These are phyloP conservation scores for Pseudomonodictys pantanalensis DNA, from an alignment of 495 filamentous ascomycete genomes.

Conservation along the genomic window DNA sequence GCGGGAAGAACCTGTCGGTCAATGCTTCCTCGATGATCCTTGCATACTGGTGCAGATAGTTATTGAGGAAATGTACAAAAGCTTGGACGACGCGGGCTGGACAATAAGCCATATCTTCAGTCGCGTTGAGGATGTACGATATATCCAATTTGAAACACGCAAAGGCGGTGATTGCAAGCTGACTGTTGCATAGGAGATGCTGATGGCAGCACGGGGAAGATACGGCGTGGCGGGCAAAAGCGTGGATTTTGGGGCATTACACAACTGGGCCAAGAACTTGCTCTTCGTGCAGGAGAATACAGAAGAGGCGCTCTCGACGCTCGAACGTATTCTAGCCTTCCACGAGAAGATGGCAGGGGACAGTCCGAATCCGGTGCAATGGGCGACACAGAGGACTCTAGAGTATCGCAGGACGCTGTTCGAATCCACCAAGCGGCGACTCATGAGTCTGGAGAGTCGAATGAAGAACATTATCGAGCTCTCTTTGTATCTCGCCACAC, in stretches of 20 bases:
- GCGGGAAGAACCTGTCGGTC: not conserved
- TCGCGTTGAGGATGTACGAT: constrained; percentile 4
- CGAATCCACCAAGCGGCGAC: constrained; percentile 11
- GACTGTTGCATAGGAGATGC: not conserved
- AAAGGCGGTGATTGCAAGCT: not conserved
- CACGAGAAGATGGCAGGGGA: not conserved
- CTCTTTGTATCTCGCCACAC: constrained; percentile 12
- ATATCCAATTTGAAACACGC: too few relatives aligned
- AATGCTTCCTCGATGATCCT: constrained; percentile 2
- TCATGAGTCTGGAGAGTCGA: constrained; percentile 11
- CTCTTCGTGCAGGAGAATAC: constrained; percentile 9
- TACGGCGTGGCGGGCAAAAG: not conserved
- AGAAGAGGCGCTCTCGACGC: not conserved
- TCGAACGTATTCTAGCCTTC: constrained; percentile 1
- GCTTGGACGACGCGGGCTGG: constrained; percentile 9
- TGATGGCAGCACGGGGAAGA: not conserved
- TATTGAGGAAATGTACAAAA: constrained; percentile 4
- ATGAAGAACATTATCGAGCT: constrained; percentile 16
- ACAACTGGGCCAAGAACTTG: constrained; percentile 11
- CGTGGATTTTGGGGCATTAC: constrained; percentile 6
- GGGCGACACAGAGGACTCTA: not conserved
- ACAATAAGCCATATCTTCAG: constrained; percentile 1
- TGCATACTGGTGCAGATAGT: constrained; percentile 8
- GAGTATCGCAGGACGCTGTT: constrained; percentile 19
- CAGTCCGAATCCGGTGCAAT: not conserved